These are phyloP conservation scores for Trichoderma reesei DNA, from an alignment of 495 filamentous ascomycete species.

Conservation along the genomic window DNA sequence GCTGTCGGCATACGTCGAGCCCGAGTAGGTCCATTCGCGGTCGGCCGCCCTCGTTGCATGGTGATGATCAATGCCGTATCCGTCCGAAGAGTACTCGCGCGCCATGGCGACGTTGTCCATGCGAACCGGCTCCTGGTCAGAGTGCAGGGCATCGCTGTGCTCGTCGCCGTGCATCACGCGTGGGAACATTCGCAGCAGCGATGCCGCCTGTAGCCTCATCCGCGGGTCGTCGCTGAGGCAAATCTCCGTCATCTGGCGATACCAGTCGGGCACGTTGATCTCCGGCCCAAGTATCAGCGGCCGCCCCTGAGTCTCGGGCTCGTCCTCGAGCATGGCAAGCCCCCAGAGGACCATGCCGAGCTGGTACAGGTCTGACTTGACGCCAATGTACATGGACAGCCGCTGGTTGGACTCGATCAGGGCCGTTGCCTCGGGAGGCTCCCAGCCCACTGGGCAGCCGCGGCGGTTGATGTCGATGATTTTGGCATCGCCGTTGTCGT, in stretches of 20 bases:
- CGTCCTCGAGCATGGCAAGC: constrained; percentile 75
- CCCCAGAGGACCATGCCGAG: constrained; percentile 97
- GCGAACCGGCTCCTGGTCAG: not conserved
- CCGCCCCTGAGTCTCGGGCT: constrained; percentile 72
- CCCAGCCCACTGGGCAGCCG: constrained; percentile 95
- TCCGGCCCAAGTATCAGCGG: constrained; percentile 46
- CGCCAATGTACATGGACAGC: constrained; percentile 96
- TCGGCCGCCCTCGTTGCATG: constrained; percentile 23
- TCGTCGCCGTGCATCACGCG: constrained; percentile 24
- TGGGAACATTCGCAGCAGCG: constrained; percentile 34
- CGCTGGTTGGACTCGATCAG: constrained; percentile 87
- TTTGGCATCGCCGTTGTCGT: constrained; percentile 72
- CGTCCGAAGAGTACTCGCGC: constrained; percentile 24
- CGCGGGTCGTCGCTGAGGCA: constrained; percentile 37
- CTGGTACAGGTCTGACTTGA: constrained; percentile 94
- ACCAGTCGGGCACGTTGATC: constrained; percentile 34
- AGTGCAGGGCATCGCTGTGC: not conserved
- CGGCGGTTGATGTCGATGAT: constrained; percentile 98
- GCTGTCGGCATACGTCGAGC: constrained; percentile 9
- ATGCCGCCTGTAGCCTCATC: constrained; percentile 29
- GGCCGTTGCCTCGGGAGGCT: constrained; percentile 81
- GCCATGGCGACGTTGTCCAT: constrained; percentile 21
- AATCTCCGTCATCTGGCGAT: constrained; percentile 32
- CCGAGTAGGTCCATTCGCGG: constrained; percentile 23
- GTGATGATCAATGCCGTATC: constrained; percentile 16